phyloP scores from a whole-genome alignment of 768 basidiomycete genomes.

The Lactarius sanguifluus region DNA sequence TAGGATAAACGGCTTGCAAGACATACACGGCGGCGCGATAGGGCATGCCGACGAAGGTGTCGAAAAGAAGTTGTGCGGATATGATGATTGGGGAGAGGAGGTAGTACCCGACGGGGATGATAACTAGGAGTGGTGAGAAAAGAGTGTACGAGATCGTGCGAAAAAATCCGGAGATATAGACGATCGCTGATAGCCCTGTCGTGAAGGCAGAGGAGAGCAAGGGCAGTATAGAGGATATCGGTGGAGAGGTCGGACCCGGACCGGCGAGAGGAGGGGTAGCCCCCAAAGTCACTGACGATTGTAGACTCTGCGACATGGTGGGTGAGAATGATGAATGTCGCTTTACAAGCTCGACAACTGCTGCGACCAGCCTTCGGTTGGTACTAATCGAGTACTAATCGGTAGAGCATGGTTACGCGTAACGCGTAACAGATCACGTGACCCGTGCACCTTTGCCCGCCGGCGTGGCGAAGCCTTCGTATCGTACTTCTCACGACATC shows the following conservation, averaged over 20 bases:
- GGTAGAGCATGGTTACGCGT: too few relatives aligned
- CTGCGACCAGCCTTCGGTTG: too few relatives aligned
- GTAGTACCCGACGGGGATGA: conserved; percentile 14
- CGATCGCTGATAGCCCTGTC: not conserved
- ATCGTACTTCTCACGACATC: too few relatives aligned
- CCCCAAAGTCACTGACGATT: not conserved
- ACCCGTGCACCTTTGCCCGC: too few relatives aligned
- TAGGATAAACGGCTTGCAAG: conserved; percentile 25
- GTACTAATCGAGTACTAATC: too few relatives aligned
- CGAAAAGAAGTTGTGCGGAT: conserved; percentile 20
- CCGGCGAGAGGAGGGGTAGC: not conserved
- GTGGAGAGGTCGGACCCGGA: conserved; percentile 14
- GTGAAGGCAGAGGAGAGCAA: not conserved
- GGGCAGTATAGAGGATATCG: conserved; percentile 15
- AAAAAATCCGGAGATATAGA: not conserved
- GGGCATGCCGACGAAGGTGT: conserved; percentile 16
- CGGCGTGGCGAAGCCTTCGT: too few relatives aligned
- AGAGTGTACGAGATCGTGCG: not conserved
- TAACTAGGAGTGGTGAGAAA: conserved; percentile 12
- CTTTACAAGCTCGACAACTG: not conserved
- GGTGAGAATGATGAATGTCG: not conserved
- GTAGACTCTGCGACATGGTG: conserved; percentile 12
- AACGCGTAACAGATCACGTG: too few relatives aligned
- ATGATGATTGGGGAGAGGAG: conserved; percentile 24
- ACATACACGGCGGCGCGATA: conserved; percentile 14